phyloP scores from a whole-genome alignment of 139 green algal species.

The Protoeuglena noctilucae region DNA sequence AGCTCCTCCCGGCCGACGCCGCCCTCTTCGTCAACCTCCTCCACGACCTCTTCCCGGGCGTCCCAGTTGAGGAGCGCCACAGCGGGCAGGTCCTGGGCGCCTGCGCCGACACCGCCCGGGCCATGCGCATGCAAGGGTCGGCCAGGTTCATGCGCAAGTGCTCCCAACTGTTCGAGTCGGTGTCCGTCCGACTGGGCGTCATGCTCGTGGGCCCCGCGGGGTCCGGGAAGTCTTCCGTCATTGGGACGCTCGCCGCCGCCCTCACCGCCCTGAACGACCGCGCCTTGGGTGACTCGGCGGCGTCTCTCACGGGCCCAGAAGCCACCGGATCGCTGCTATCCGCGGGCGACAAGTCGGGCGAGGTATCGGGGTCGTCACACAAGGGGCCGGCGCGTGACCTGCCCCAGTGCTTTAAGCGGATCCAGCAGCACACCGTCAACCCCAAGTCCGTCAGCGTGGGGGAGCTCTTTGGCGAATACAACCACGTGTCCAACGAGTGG shows the following conservation, averaged over 20 bases:
- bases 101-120: background rate
- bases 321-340: too few relatives aligned
- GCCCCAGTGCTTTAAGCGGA: too few relatives aligned
- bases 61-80: slow-evolving; percentile 10
- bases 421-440: slow-evolving; percentile 24
- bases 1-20: slow-evolving; percentile 24
- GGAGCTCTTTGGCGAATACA: slow-evolving; percentile 81
- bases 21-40: slow-evolving; percentile 23
- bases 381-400: too few relatives aligned
- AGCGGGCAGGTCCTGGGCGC: slow-evolving; percentile 5
- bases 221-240: slow-evolving; percentile 4
- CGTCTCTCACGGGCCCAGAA: too few relatives aligned
- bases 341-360: too few relatives aligned
- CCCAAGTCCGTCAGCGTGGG: slow-evolving; percentile 80
- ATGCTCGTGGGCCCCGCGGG: slow-evolving; percentile 9
- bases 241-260: background rate
- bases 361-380: too few relatives aligned
- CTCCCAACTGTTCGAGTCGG: slow-evolving; percentile 10
- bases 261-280: slow-evolving; percentile 1
- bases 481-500: slow-evolving; percentile 70
- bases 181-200: slow-evolving; percentile 5
- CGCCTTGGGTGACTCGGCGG: too few relatives aligned
- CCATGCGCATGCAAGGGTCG: background rate
- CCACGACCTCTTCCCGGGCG: slow-evolving; percentile 19
- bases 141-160: slow-evolving; percentile 7